A percentile compares a stretch with the other conserved stretches of the same genome.
Evolutionary conservation across 2,329 filamentous ascomycete genomes (phyloP).

Genomic region (Emericellopsis atlantica): DNA sequence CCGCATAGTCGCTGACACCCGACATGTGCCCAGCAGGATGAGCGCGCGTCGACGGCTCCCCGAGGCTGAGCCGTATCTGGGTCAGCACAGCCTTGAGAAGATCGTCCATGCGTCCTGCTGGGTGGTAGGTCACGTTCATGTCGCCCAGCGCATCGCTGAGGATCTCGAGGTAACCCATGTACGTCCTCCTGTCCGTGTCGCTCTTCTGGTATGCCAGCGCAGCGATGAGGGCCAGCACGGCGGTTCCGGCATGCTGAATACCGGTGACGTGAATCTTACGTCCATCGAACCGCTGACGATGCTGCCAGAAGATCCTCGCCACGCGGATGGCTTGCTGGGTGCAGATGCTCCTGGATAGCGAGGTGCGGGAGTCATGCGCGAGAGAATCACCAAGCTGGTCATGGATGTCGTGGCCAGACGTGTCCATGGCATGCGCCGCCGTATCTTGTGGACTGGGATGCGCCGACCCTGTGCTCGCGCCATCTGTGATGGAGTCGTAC

Average conservation of each 20-base stretch:
- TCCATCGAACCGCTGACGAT: constrained; percentile 36
- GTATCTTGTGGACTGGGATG: constrained; percentile 13
- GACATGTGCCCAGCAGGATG: constrained; percentile 4
- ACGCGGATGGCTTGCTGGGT: constrained; percentile 41
- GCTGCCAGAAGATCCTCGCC: constrained; percentile 40
- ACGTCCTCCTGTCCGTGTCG: constrained; percentile 22
- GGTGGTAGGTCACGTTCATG: constrained; percentile 39
- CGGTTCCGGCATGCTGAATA: constrained; percentile 40
- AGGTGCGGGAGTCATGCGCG: constrained; percentile 26
- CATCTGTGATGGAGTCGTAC: constrained; percentile 27
- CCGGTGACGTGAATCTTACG: constrained; percentile 35
- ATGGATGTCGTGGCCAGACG: constrained; percentile 8
- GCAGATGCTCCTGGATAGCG: constrained; percentile 36
- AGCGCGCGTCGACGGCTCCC: constrained; percentile 8
- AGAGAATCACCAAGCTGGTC: constrained; percentile 18
- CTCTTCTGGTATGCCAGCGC: constrained; percentile 24
- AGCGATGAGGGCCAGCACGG: constrained; percentile 39
- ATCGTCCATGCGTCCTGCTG: constrained; percentile 38
- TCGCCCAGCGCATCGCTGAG: constrained; percentile 36
- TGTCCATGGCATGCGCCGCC: constrained; percentile 3
- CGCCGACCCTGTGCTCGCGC: constrained; percentile 13
- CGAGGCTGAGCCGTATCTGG: constrained; percentile 25
- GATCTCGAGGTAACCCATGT: constrained; percentile 36
- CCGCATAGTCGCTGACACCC: constrained; percentile 7
- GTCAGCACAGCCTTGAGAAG: constrained; percentile 38